Evolutionary conservation across 352 stramenopile species (phyloP), one percentile per base, ranked within the genome.

Genomic region (Pythium guiyangense): DNA sequence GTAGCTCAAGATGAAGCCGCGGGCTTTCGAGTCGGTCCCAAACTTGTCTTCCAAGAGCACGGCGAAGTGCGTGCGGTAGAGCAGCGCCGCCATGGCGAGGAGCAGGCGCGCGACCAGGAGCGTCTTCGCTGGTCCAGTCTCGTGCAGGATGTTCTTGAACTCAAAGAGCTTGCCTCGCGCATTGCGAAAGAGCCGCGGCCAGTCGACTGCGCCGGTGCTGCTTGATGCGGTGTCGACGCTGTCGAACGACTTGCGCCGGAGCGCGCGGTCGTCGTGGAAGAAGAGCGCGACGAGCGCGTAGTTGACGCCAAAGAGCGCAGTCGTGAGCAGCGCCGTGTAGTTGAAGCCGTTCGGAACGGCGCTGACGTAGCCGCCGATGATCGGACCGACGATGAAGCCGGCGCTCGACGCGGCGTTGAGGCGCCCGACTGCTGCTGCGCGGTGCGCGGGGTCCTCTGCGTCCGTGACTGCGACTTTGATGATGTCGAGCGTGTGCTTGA

Each of bases 401-500:
- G 79, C 78, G 49, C 75, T 92, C 43, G 80, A 73, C 3, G 75
- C 79, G 14, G 79, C 83, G 45, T 92, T 90, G 45, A 92, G 75
- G n/a, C 70, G 70, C 2, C 83, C 83, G 42, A 92, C 80, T 27
- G 77, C 70, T 0, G 74, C 71, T 1, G 80, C 72, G 20, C 74
- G 62, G n/a, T 51, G 54, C 1, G 60, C 31, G 0, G 69, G 63
- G 40, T 78, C 64, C 26, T 84, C 63, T 34, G 69, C 70, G 57
- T 93, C 83, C 6, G 81, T 85, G 49, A 84, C 64, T 18, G 80
- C 74, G 43, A 93, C 72, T 54, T 88, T 87, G 60, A 91, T 81
- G 57, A 90, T 67, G 66, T 89, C 82, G 35, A 93, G 69, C 46
- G 83, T 87, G 70, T 93, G 83, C 60, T 93, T 93, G 63, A 91